Evolutionary conservation across 2,329 filamentous ascomycete genomes (phyloP), one percentile per base, ranked within the genome.

Genomic region (Fusarium setosum): DNA sequence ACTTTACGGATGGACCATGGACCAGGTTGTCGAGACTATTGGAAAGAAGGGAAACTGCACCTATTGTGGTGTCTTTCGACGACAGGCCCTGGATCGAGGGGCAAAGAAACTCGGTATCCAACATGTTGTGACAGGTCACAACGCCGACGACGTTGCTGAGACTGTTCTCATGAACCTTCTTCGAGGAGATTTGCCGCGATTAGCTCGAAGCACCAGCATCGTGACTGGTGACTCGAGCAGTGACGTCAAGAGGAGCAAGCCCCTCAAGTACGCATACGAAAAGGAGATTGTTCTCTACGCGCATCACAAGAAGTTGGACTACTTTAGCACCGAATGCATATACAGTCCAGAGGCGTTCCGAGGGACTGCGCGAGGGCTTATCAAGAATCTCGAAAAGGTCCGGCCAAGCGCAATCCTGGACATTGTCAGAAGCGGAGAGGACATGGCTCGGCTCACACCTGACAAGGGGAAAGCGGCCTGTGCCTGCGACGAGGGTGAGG

Each of bases 21-120:
- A 99, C 74, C 93, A 98, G 74, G 96, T 99, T 10, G 96, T 99
- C 5, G 92, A 94, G 72, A 93, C 95, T 45, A 92, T 99, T 49
- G 96, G 96, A 13, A 98, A 97, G 82, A 98, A 97, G 78, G 94
- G 95, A 26, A 99, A 99, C 79, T 99, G 96, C 84, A 99, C 96
- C 26, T 99, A 99, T 74, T 99, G 96, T 74, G 96, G 96, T 13
- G 96, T 99, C 17, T 99, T 99, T 75, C 86, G 96, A 53, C 87
- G 96, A 59, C 96, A 99, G 80, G 96, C 96, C 2, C 84, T 99
- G 31, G 96, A 99, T 76, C 89, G 96, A 9, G 96, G 96, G 17
- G 94, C 96, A 6, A 94, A 93, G 71, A 90, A 92, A 77, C 81
- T 99, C 56, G 90, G 88, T 1, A 97, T 99, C 72, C 89, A 89